Evolutionary conservation across 352 stramenopile genomes (phyloP), one percentile per base, ranked within the genome.

Genomic region (Phytopythium cucurbitacearum): DNA sequence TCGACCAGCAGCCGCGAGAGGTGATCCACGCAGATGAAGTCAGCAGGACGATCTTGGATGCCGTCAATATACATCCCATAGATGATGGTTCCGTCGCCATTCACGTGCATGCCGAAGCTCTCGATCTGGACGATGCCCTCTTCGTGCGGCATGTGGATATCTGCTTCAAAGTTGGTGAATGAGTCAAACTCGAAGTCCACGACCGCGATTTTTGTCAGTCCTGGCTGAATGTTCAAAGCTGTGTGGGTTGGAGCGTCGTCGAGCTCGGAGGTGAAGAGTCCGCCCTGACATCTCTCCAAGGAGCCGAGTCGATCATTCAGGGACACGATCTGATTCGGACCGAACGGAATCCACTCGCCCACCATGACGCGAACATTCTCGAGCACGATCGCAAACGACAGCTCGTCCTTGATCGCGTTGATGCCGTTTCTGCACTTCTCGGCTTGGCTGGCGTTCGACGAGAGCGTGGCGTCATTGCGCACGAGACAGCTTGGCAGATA

Each of bases 81-180:
- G 43, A 93, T 76, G 43, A 91, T 89, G 3, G 82, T 89, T 11
- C 84, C 85, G 42, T 89, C 76, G 50, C 76, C 81, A 37, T 88
- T 82, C 7, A 94, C 60, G 40, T 91, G 80, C 77, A 91, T 93
- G 9, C 96, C 96, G 63, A 99, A 99, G 51, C 90, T 99, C 65
- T 99, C 96, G 44, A 99, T 95, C 74, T 99, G 95, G n/a, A 98
- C 87, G 16, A 98, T 89, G 34, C 91, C 94, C 35, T 89, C 79
- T 33, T 97, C 83, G 53, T 95, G 86, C 1, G 95, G 87, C 51
- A 94, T 96, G 56, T 98, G 86, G 56, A 99, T 99, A 51, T 99
- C 95, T 8, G 96, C 96, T 65, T 99, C 96, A 62, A 99, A 99
- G 63, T 99, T 99, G 7, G 98, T 98, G 61, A 98, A 97, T 35